A percentile compares a stretch with the other conserved stretches of the same genome.
These are phyloP conservation scores for Pseudozyma hubeiensis DNA, from an alignment of 1,284 basidiomycete species.

Conservation along the genomic window DNA sequence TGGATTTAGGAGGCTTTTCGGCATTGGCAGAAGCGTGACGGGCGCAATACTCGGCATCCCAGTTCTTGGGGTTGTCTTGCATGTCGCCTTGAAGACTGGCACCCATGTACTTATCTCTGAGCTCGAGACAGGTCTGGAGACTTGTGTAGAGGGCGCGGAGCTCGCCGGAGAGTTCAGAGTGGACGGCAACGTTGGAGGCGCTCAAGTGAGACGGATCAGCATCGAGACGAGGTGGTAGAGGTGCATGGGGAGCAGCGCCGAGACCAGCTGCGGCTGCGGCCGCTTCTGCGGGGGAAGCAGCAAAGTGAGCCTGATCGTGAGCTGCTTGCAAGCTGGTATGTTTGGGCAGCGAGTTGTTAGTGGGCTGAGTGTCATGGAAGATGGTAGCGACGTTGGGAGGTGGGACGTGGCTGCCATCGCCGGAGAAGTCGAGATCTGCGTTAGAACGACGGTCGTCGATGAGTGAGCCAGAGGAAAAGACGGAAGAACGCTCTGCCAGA, in stretches of 20 bases:
- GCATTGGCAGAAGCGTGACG: constrained; percentile 25
- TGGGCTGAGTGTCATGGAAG: constrained; percentile 24
- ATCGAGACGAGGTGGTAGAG: constrained; percentile 2
- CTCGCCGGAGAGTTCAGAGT: constrained; percentile 59
- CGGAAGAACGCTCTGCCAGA: constrained; percentile 38
- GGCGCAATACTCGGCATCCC: constrained; percentile 67
- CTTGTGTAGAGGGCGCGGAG: constrained; percentile 57
- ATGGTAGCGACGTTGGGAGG: constrained; percentile 50
- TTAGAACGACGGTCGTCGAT: constrained; percentile 42
- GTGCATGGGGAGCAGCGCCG: constrained; percentile 41
- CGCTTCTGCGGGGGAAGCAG: constrained; percentile 56
- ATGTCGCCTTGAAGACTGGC: constrained; percentile 60
- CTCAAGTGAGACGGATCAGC: constrained; percentile 24
- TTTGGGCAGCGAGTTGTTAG: constrained; percentile 18
- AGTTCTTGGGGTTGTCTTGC: constrained; percentile 68
- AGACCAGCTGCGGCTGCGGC: constrained; percentile 56
- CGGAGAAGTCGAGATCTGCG: constrained; percentile 44
- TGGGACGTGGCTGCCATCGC: constrained; percentile 45
- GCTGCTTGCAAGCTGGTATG: constrained; percentile 20
- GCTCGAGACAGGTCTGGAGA: constrained; percentile 62
- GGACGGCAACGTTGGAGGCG: constrained; percentile 41
- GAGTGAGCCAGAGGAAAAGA: constrained; percentile 34
- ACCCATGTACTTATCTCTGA: constrained; percentile 67
- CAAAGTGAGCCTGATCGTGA: constrained; percentile 37
- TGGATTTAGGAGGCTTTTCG: constrained; percentile 2